phyloP scores from a whole-genome alignment of 306 rosid genomes.

The Prunus kanzakura region DNA sequence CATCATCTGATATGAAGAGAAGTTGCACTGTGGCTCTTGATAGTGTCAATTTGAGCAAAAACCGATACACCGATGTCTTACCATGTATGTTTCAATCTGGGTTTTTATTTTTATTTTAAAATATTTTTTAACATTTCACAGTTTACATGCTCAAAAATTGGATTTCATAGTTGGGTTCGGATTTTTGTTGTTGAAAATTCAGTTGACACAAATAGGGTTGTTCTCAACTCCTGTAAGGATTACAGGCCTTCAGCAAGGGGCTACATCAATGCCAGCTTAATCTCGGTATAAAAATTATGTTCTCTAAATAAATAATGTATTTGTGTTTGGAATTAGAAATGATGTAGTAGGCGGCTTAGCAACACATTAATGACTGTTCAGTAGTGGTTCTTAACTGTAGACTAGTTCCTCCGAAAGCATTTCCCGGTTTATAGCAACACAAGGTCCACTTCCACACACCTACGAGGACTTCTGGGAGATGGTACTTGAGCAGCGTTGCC shows the following conservation, averaged over 20 bases:
- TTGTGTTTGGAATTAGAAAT: neutral
- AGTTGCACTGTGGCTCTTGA: slow-evolving; percentile 64
- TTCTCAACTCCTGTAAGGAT: slow-evolving; percentile 65
- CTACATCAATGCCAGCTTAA: slow-evolving; percentile 86
- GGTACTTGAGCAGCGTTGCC: slow-evolving; percentile 75
- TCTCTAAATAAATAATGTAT: neutral
- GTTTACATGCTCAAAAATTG: neutral
- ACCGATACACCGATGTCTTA: slow-evolving; percentile 69
- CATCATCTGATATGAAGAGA: slow-evolving; percentile 56
- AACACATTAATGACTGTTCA: slow-evolving; percentile 7
- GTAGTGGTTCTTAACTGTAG: slow-evolving; percentile 39
- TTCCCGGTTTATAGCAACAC: slow-evolving; percentile 85
- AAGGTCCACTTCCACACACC: slow-evolving; percentile 92
- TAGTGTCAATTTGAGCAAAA: slow-evolving; percentile 62
- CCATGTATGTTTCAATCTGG: slow-evolving; percentile 36
- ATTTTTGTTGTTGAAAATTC: slow-evolving; percentile 25
- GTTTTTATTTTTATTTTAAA: no score
- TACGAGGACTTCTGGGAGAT: slow-evolving; percentile 98
- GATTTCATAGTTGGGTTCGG: neutral
- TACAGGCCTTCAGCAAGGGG: slow-evolving; percentile 81
- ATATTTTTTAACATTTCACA: neutral
- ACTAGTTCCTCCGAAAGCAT: slow-evolving; percentile 35
- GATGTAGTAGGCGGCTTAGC: neutral
- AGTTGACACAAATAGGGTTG: slow-evolving; percentile 76
- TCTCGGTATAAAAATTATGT: slow-evolving; percentile 43